Evolutionary conservation across 257 asterid species (phyloP).

Genomic region (Scutellaria baicalensis): DNA sequence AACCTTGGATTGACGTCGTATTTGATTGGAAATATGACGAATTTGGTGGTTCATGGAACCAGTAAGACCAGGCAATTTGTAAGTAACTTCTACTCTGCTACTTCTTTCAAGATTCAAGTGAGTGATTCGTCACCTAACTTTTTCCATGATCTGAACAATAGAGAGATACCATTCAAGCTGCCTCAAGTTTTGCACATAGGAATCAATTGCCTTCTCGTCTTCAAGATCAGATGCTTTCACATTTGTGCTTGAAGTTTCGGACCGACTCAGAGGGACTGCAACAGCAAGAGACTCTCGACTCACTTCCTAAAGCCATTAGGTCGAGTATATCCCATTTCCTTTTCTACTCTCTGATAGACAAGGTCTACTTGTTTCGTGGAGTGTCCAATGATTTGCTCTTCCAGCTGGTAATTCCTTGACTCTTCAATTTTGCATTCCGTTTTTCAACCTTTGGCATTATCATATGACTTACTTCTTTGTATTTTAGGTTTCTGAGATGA

Average conservation of each 20-base stretch:
- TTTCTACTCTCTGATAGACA: conserved; percentile 42
- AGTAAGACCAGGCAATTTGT: conserved; percentile 47
- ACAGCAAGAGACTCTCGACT: conserved; percentile 48
- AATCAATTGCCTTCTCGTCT: conserved; percentile 44
- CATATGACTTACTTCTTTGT: background rate
- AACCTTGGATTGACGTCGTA: conserved; percentile 45
- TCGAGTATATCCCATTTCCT: conserved; percentile 44
- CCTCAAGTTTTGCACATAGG: conserved; percentile 48
- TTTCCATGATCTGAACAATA: background rate
- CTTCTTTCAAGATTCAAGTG: background rate
- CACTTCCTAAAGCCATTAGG: conserved; percentile 51
- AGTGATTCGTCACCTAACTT: background rate
- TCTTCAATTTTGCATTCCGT: background rate
- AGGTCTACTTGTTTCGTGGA: conserved; percentile 52
- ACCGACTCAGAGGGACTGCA: conserved; percentile 56
- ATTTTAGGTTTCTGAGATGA: conserved; percentile 53
- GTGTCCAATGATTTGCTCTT: conserved; percentile 48
- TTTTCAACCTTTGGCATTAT: background rate
- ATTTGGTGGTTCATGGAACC: conserved; percentile 50
- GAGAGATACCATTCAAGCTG: conserved; percentile 60
- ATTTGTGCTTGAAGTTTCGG: conserved; percentile 43
- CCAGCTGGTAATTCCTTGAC: conserved; percentile 35
- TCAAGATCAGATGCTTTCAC: conserved; percentile 58
- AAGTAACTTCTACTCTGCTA: conserved; percentile 14
- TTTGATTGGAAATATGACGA: conserved; percentile 55